phyloP scores from a whole-genome alignment of 2,329 filamentous ascomycete species.

The Hymenoscyphus infarciens region DNA sequence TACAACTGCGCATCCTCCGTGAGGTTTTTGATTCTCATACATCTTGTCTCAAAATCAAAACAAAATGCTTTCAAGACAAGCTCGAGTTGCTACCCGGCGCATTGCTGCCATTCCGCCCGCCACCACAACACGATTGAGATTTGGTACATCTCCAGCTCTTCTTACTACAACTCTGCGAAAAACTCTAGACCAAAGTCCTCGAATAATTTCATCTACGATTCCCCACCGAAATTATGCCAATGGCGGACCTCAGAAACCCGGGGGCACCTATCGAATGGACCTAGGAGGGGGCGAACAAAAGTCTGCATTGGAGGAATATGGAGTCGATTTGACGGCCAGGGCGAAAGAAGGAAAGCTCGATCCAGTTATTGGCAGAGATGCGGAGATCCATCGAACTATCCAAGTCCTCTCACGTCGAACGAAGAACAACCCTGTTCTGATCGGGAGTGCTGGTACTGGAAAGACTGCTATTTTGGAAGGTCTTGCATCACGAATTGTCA shows the following conservation, averaged over 20 bases:
- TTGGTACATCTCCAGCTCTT: constrained; percentile 13
- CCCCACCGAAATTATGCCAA: constrained; percentile 57
- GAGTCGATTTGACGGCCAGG: constrained; percentile 80
- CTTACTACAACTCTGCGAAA: constrained; percentile 15
- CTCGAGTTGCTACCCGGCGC: constrained; percentile 28
- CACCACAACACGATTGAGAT: constrained; percentile 10
- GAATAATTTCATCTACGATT: constrained; percentile 39
- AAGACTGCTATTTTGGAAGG: constrained; percentile 95
- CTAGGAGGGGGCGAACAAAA: constrained; percentile 72
- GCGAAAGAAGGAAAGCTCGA: constrained; percentile 89
- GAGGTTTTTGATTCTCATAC: background rate
- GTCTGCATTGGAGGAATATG: constrained; percentile 84
- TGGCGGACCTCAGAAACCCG: constrained; percentile 79
- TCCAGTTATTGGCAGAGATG: constrained; percentile 89
- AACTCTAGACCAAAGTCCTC: constrained; percentile 19
- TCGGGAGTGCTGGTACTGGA: constrained; percentile 78
- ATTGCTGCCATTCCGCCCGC: constrained; percentile 15
- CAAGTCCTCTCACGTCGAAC: constrained; percentile 89
- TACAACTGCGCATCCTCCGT: constrained; percentile 3
- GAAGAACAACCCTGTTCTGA: constrained; percentile 87
- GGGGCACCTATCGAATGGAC: constrained; percentile 92
- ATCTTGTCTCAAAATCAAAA: constrained; percentile 9
- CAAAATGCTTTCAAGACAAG: constrained; percentile 29
- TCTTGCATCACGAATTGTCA: constrained; percentile 82
- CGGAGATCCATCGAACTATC: constrained; percentile 90